phyloP scores from a whole-genome alignment of 805 yeast genomes.

The Kodamaea nitidulidarum region DNA sequence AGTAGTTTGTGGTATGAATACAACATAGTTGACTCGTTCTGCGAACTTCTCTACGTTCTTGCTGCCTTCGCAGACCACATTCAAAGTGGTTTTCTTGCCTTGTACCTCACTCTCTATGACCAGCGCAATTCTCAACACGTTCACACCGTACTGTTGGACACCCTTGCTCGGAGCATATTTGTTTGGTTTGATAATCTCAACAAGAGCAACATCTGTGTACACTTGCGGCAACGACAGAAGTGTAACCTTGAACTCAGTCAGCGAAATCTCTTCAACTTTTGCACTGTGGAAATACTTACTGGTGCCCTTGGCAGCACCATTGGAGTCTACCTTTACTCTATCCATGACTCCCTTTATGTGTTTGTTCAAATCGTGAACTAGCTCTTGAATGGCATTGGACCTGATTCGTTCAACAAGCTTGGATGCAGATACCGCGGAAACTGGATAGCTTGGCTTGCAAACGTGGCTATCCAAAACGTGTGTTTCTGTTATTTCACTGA shows the following conservation, averaged over 20 bases:
- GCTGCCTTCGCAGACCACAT: constrained; percentile 1
- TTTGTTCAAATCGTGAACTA: constrained; percentile 3
- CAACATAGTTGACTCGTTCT: constrained; percentile 9
- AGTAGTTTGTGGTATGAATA: not conserved
- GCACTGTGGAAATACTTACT: constrained; percentile 30
- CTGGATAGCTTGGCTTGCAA: not conserved
- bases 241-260: constrained; percentile 5
- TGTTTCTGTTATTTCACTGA: not conserved
- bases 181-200: constrained; percentile 27
- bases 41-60: constrained; percentile 9
- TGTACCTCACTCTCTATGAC: constrained; percentile 6
- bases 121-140: constrained; percentile 12
- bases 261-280: constrained; percentile 3
- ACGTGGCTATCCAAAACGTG: not conserved
- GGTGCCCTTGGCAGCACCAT: constrained; percentile 14
- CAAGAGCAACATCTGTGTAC: constrained; percentile 13
- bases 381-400: not conserved
- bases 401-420: not conserved
- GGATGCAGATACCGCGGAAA: not conserved
- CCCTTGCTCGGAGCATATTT: constrained; percentile 18
- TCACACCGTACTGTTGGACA: constrained; percentile 21
- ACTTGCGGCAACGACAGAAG: constrained; percentile 5
- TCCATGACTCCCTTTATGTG: constrained; percentile 18
- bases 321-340: constrained; percentile 15
- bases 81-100: constrained; percentile 1